Evolutionary conservation across 441 rosid species (phyloP), one percentile per base, ranked within the genome.

Genomic region (Pelargonium myrrhifolium): DNA sequence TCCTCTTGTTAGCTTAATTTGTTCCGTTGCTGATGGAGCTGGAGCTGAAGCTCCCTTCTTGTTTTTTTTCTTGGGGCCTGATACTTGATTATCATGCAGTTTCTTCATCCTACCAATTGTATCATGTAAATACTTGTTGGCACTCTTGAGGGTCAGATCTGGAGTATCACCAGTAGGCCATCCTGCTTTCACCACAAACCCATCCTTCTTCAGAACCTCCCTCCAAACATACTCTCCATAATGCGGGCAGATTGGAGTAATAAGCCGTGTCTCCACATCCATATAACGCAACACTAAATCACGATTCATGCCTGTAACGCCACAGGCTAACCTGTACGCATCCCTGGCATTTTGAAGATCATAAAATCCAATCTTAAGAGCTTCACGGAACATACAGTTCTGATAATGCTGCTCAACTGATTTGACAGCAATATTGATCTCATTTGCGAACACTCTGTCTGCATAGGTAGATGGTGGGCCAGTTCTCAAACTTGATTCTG

Each of bases 281-380:
- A 93, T 86, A 81, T 86, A 93, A 31, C 72, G 83, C 81, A 80
- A 77, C 21, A 89, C 18, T 73, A 93, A 76, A 70, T 83, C 84
- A 40, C 70, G 88, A 71, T 87, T 85, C 98, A 93, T 85, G 69
- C 92, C 92, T 4, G 82, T 85, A 65, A 67, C 62, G 14, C 97
- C 97, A 74, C 96, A 89, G 10, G 96, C 87, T 76, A 86, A 83
- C 68, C 92, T 85, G 76, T 93, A 93, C 80, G 88, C 95, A 75
- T 93, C 96, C 70, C 96, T 81, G 62, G 96, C 97, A 72, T 96
- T 87, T 81, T 93, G 97, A 59, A 93, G 87, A 78, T 93, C 95
- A 76, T 93, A 90, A 74, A 89, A 91, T 21, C 98, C 98, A 68
- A 79, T 81, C 78, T 93, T 93, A 37, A 93, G 81, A 67, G 97